Conservation (phyloP, 208 protist species). For the Wallacemonas sp. region DNA sequence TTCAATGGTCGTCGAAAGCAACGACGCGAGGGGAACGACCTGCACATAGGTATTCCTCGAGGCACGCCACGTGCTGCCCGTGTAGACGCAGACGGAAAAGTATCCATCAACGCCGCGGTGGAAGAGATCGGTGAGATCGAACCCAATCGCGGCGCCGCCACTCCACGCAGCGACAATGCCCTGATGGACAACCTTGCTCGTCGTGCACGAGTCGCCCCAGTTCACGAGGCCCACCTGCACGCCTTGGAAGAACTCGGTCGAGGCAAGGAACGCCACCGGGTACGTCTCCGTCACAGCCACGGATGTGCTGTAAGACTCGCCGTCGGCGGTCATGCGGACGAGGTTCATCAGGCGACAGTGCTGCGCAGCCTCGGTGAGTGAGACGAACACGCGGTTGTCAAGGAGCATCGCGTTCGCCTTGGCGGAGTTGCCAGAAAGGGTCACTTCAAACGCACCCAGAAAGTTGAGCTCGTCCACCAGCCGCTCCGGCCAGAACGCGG, state of each 20-base stretch:
- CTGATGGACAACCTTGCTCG: constrained; percentile 19
- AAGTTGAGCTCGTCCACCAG: constrained; percentile 42
- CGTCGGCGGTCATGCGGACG: constrained; percentile 35
- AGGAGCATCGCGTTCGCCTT: constrained; percentile 29
- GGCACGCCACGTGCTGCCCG: constrained; percentile 23
- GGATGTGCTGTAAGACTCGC: constrained; percentile 34
- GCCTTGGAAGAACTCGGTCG: constrained; percentile 29
- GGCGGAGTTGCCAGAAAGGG: constrained; percentile 34
- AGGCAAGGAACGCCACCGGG: constrained; percentile 32
- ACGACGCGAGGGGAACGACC: constrained; percentile 15
- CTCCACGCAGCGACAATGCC: constrained; percentile 19
- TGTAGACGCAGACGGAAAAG: constrained; percentile 44
- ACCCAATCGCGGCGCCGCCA: constrained; percentile 6
- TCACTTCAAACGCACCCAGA: constrained; percentile 30
- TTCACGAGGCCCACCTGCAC: constrained; percentile 46
- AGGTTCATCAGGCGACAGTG: constrained; percentile 45
- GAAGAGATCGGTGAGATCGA: constrained; percentile 45
- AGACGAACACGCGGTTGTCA: constrained; percentile 34
- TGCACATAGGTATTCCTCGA: constrained; percentile 37
- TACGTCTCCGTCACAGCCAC: constrained; percentile 43
- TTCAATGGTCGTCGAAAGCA: constrained; percentile 25
- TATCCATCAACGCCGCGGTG: constrained; percentile 32
- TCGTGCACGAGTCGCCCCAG: constrained; percentile 37
- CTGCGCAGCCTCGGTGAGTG: constrained; percentile 25
- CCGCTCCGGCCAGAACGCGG: constrained; percentile 30